Evolutionary conservation across 139 green algal species (phyloP).

Genomic region (Auxenochlorella pyrenoidosa): DNA sequence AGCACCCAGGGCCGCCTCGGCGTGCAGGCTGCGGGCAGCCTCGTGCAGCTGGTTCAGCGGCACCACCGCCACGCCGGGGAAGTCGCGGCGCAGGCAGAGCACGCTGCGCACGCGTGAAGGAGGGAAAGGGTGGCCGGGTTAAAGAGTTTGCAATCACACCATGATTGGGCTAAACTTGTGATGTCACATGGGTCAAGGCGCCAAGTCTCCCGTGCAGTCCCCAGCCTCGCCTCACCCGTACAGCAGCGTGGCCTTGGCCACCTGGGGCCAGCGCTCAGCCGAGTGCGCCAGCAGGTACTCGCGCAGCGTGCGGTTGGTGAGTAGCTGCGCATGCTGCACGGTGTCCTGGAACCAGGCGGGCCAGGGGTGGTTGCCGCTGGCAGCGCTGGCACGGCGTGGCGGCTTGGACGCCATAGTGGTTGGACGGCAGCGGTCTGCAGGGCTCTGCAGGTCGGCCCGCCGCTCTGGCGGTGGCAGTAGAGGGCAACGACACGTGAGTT

Average conservation of each 20-base stretch:
- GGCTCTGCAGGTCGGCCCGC: too few species aligned
- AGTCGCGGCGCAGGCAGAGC: constrained; percentile 33
- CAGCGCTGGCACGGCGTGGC: background rate
- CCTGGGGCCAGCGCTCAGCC: constrained; percentile 13
- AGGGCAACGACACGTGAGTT: too few species aligned
- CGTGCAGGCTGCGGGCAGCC: background rate
- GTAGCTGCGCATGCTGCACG: constrained; percentile 30
- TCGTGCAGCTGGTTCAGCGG: background rate
- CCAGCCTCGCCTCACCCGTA: background rate
- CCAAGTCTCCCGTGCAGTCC: background rate
- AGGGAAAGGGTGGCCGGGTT: too few species aligned
- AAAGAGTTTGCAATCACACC: too few species aligned
- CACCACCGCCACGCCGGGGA: constrained; percentile 6
- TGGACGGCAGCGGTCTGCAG: background rate
- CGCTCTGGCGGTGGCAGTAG: too few species aligned
- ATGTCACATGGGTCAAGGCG: background rate
- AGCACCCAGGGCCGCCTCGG: constrained; percentile 17
- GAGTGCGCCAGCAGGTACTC: constrained; percentile 31
- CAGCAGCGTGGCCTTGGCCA: constrained; percentile 35
- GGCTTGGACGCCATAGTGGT: background rate
- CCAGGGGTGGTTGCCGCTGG: background rate
- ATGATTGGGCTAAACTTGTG: too few species aligned
- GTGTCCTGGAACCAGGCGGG: constrained; percentile 32
- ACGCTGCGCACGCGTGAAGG: background rate
- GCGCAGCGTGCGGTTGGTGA: constrained; percentile 32